Conservation (phyloP, 2,329 filamentous ascomycete species). For the Madurella mycetomatis region DNA sequence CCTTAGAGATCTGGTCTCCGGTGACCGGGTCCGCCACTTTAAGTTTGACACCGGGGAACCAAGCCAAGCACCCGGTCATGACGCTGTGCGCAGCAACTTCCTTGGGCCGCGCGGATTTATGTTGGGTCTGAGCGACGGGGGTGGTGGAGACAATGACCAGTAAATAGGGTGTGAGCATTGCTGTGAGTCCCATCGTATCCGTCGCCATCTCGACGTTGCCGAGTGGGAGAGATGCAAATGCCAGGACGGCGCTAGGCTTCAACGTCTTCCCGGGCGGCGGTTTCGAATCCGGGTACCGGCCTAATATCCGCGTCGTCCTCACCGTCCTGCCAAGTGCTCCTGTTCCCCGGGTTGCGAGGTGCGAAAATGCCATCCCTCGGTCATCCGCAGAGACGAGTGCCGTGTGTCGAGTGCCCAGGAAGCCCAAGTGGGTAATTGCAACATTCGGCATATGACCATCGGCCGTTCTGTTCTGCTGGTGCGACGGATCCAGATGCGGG, state of each 20-base stretch:
- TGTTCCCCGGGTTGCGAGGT: conserved; percentile 86
- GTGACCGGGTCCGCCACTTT: conserved; percentile 68
- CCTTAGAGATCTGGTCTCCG: conserved; percentile 66
- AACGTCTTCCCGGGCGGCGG: conserved; percentile 60
- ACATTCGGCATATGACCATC: conserved; percentile 81
- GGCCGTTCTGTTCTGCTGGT: conserved; percentile 58
- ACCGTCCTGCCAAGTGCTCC: conserved; percentile 80
- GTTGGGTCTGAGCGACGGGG: conserved; percentile 90
- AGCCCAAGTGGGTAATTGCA: conserved; percentile 85
- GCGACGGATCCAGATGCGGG: conserved; percentile 64
- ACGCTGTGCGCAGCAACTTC: conserved; percentile 86
- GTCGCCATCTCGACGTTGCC: conserved; percentile 91
- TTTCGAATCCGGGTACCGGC: conserved; percentile 75
- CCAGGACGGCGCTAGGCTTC: conserved; percentile 92
- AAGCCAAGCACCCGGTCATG: conserved; percentile 89
- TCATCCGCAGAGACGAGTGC: conserved; percentile 94
- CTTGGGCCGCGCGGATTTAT: conserved; percentile 87
- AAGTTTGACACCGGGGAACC: conserved; percentile 93
- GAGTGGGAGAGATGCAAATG: conserved; percentile 82
- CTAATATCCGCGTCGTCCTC: conserved; percentile 84
- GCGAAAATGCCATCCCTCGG: conserved; percentile 95
- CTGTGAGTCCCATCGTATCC: conserved; percentile 83
- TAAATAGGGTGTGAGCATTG: conserved; percentile 91
- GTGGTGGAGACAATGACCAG: conserved; percentile 97
- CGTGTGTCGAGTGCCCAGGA: conserved; percentile 87